Percentiles rank a stretch among this genome's conserved stretches.
Evolutionary conservation across 2,329 filamentous ascomycete genomes (phyloP).

Genomic region (Aspergillus brunneoviolaceus): DNA sequence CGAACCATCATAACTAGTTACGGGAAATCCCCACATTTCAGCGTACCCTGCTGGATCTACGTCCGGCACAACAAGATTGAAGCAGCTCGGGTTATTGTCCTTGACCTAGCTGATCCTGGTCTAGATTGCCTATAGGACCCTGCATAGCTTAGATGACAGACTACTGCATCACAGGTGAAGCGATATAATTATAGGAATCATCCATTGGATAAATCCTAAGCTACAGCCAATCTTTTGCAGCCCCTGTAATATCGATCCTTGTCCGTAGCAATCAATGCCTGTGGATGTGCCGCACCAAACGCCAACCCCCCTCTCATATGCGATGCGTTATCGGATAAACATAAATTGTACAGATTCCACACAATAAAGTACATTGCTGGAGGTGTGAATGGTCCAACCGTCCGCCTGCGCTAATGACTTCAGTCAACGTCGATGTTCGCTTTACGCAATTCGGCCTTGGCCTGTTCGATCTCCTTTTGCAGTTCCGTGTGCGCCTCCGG

Average conservation of each 20-base stretch:
- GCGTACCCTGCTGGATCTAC: not conserved
- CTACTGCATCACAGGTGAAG: not conserved
- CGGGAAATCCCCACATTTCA: not conserved
- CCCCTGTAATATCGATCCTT: not conserved
- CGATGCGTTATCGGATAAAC: not conserved
- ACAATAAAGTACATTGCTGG: not conserved
- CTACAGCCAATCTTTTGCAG: not conserved
- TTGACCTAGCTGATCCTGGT: not conserved
- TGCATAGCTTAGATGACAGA: not conserved
- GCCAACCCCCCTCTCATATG: not conserved
- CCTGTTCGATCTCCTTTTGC: constrained; percentile 70
- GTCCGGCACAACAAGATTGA: not conserved
- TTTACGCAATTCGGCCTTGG: constrained; percentile 44
- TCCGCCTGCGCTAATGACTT: constrained; percentile 5
- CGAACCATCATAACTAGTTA: not conserved
- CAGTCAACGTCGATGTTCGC: constrained; percentile 47
- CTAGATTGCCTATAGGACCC: not conserved
- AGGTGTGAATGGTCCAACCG: not conserved
- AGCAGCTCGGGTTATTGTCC: not conserved
- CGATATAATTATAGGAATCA: not conserved
- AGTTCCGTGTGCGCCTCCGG: constrained; percentile 87
- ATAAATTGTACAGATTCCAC: not conserved
- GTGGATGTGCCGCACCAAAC: not conserved
- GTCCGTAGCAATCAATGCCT: not conserved
- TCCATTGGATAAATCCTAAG: not conserved